Evolutionary conservation across 176 grass and related monocot species (phyloP).

Genomic region (Bonia amplexicaulis): DNA sequence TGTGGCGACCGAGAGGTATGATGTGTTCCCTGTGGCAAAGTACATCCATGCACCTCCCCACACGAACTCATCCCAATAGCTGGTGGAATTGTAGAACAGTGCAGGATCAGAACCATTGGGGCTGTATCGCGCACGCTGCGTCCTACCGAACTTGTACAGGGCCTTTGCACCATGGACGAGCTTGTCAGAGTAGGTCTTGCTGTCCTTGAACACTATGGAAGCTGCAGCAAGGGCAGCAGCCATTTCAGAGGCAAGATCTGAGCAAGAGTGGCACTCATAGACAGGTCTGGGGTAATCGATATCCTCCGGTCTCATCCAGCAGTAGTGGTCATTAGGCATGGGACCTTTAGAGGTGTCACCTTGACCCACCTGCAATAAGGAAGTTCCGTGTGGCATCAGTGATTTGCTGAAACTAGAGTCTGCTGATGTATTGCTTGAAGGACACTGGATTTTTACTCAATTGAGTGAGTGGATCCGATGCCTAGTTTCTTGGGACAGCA

Average conservation of each 20-base stretch:
- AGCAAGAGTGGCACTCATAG: conserved; percentile 77
- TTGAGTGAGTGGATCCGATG: conserved; percentile 14
- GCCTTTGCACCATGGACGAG: conserved; percentile 69
- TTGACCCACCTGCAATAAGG: conserved; percentile 56
- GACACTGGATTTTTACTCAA: not conserved
- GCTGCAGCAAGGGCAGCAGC: conserved; percentile 82
- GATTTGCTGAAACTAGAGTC: not conserved
- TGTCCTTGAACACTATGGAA: conserved; percentile 96
- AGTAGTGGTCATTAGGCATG: conserved; percentile 77
- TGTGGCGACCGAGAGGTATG: conserved; percentile 67
- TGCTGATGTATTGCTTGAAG: not conserved
- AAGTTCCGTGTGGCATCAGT: conserved; percentile 16
- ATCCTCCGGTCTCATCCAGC: conserved; percentile 83
- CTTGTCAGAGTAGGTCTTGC: conserved; percentile 78
- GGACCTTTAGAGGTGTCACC: conserved; percentile 83
- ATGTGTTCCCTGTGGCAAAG: conserved; percentile 83
- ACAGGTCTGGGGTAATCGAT: conserved; percentile 75
- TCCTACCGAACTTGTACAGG: conserved; percentile 81
- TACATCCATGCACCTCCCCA: conserved; percentile 92
- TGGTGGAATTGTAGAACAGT: conserved; percentile 85
- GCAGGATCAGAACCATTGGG: conserved; percentile 65
- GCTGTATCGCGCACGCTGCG: conserved; percentile 58
- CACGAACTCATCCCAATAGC: conserved; percentile 93
- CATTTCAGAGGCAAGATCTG: conserved; percentile 83
- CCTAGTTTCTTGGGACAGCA: not conserved